phyloP scores from a whole-genome alignment of 345 rosid species.

The Sonneratia alba region DNA sequence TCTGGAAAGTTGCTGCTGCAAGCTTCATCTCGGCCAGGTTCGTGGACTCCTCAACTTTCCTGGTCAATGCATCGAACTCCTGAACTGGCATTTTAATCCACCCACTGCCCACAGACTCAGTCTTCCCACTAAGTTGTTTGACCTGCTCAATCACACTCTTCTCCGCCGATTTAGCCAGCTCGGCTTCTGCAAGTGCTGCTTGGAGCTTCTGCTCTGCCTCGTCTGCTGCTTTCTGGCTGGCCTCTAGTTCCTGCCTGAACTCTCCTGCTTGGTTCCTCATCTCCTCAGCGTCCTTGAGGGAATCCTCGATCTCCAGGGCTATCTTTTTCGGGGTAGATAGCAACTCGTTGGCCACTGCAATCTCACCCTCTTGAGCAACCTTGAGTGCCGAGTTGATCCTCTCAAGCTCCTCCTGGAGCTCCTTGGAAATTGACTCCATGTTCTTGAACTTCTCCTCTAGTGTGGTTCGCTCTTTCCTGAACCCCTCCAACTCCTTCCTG shows the following conservation, averaged over 20 bases:
- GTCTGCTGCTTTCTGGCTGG: constrained; percentile 20
- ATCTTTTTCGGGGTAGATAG: constrained; percentile 21
- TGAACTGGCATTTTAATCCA: constrained; percentile 43
- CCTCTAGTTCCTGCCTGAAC: constrained; percentile 40
- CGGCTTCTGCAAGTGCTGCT: constrained; percentile 28
- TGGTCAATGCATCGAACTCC: constrained; percentile 45
- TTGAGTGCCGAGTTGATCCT: neutral
- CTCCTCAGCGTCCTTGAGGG: constrained; percentile 44
- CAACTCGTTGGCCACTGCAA: constrained; percentile 8
- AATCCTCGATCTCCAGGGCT: constrained; percentile 34
- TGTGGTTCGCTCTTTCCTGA: constrained; percentile 29
- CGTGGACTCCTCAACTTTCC: constrained; percentile 42
- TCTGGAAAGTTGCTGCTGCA: constrained; percentile 32
- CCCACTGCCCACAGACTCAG: constrained; percentile 13
- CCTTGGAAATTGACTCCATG: constrained; percentile 4
- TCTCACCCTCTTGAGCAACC: constrained; percentile 5
- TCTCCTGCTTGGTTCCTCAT: constrained; percentile 27
- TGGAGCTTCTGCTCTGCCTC: constrained; percentile 44
- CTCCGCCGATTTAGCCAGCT: constrained; percentile 52
- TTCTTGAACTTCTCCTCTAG: constrained; percentile 26
- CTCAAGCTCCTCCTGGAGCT: constrained; percentile 7
- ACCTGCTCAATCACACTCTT: constrained; percentile 39
- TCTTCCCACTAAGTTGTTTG: constrained; percentile 30
- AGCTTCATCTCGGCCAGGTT: constrained; percentile 33
- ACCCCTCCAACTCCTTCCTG: constrained; percentile 44